Evolutionary conservation across 768 basidiomycete species (phyloP), one percentile per base, ranked within the genome.

Genomic region (Suillus weaverae): DNA sequence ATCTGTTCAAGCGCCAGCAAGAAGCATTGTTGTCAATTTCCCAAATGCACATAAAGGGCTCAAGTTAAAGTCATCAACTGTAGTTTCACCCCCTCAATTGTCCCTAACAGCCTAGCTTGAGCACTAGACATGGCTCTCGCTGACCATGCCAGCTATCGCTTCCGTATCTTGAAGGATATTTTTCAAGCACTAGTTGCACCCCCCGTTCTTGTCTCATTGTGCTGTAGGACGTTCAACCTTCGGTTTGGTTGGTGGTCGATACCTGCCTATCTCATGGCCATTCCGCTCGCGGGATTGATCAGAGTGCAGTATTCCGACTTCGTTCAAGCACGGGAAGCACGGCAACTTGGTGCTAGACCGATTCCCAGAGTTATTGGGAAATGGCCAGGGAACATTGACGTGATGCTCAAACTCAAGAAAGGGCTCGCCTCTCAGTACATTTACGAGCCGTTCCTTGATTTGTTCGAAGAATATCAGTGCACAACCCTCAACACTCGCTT

Each of bases 341-440:
- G 71, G 13, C 80, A 77, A 38, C 73, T 87, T 16, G 82, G 83
- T 6, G 87, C 86, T 7, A 77, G 78, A 65, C 79, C 74, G 2
- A 84, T 89, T 56, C 87, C 87, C 4, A 76, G 81, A 22, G 85
- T 90, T 18, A 77, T 83, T 20, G 90, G 90, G 8, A 87, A 84
- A 77, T 90, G 88, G 88, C 90, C 89, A 4, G 90, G 90, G n/a
- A 91, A 91, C 71, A 76, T 91, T 69, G 90, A 92, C 69, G 73
- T 91, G 56, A 80, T 90, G 63, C 70, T 89, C 55, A 78, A 75
- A 62, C 83, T 88, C 79, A 80, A 84, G 68, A 77, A 77, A 26
- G 83, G 84, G 0, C 84, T 86, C 72, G 81, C 84, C 67, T 85
- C 81, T 26, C 82, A 82, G 69, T 91, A 91, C 72, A 78, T 87